These are phyloP conservation scores for Sistotremastrum niveocremeum DNA, from an alignment of 768 basidiomycete genomes.

Conservation along the genomic window DNA sequence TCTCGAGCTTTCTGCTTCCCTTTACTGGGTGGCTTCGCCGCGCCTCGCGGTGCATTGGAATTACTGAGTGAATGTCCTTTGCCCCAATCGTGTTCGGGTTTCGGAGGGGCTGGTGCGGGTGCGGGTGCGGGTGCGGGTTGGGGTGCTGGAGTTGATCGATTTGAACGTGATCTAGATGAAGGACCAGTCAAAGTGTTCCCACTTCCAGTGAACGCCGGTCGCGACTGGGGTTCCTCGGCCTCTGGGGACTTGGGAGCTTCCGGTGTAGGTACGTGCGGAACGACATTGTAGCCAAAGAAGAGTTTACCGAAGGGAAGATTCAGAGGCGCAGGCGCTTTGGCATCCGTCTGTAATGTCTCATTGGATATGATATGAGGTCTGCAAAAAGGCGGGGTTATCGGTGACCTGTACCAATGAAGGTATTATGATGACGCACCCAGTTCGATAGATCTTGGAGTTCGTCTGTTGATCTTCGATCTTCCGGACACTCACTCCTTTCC, in stretches of 20 bases:
- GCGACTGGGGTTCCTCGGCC: slow-evolving; percentile 20
- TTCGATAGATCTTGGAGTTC: slow-evolving; percentile 79
- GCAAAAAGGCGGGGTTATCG: slow-evolving; percentile 28
- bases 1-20: slow-evolving; percentile 24
- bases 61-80: slow-evolving; percentile 32
- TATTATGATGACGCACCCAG: slow-evolving; percentile 49
- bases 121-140: slow-evolving; percentile 14
- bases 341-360: slow-evolving; percentile 55
- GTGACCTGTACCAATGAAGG: slow-evolving; percentile 1
- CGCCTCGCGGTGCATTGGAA: no score
- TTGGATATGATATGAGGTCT: slow-evolving; percentile 77
- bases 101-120: no score
- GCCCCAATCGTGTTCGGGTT: slow-evolving; percentile 13
- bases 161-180: slow-evolving; percentile 19
- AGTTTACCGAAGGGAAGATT: slow-evolving; percentile 86
- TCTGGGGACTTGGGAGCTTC: slow-evolving; percentile 16
- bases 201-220: slow-evolving; percentile 44
- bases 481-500: slow-evolving; percentile 79
- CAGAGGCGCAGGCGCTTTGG: slow-evolving; percentile 78
- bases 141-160: slow-evolving; percentile 23
- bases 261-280: slow-evolving; percentile 45
- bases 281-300: slow-evolving; percentile 89
- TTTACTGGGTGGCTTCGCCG: not conserved
- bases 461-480: slow-evolving; percentile 67
- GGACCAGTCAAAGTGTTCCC: slow-evolving; percentile 58